These are phyloP conservation scores for Macrotyloma uniflorum DNA, from an alignment of 306 rosid genomes.

Conservation along the genomic window DNA sequence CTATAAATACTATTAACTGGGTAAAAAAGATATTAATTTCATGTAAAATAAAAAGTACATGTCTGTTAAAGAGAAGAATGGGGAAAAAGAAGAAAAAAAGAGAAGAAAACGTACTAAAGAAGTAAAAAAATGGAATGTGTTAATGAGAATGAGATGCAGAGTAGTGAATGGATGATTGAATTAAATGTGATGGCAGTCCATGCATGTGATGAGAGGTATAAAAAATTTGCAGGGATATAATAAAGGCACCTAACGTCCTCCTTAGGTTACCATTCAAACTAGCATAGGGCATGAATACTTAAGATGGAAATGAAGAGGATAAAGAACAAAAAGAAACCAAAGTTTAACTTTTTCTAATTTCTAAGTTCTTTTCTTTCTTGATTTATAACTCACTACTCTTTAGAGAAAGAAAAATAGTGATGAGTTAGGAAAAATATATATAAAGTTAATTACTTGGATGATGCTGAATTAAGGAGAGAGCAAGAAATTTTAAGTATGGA, in stretches of 20 bases:
- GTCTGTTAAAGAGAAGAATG: too few relatives aligned
- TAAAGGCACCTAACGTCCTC: slow-evolving; percentile 32
- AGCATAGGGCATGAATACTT: too few relatives aligned
- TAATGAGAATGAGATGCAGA: not conserved
- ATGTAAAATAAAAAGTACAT: too few relatives aligned
- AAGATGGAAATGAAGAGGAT: slow-evolving; percentile 12
- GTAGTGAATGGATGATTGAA: slow-evolving; percentile 6
- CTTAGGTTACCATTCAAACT: too few relatives aligned
- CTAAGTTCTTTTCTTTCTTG: not conserved
- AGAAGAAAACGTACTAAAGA: not conserved
- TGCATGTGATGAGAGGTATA: slow-evolving; percentile 30
- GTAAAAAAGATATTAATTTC: not conserved
- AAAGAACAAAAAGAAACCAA: not conserved
- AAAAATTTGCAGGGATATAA: not conserved
- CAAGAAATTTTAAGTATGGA: too few relatives aligned
- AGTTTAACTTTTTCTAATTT: not conserved
- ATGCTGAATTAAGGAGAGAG: too few relatives aligned
- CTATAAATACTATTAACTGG: not conserved
- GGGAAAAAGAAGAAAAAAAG: too few relatives aligned
- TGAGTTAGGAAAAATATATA: not conserved
- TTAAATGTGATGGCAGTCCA: slow-evolving; percentile 13
- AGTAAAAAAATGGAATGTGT: not conserved
- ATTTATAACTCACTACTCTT: not conserved
- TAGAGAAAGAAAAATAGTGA: too few relatives aligned
- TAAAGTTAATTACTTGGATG: too few relatives aligned